These are phyloP conservation scores for Collariella sp. DNA, from an alignment of 495 filamentous ascomycete species.

Conservation along the genomic window DNA sequence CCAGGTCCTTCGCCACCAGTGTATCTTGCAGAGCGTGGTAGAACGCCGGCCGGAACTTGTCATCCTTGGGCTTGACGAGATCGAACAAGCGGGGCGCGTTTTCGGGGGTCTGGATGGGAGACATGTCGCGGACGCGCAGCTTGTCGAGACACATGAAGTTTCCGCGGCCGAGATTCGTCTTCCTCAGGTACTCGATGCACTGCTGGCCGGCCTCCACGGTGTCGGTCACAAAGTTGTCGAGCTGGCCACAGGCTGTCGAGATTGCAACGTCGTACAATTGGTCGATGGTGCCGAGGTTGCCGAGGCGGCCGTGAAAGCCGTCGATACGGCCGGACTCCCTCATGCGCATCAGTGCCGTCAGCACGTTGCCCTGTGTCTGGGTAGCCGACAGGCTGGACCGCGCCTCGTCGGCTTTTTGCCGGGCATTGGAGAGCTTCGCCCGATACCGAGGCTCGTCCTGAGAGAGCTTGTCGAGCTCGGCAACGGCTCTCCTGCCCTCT, in stretches of 20 bases:
- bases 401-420: constrained; percentile 93
- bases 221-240: constrained; percentile 94
- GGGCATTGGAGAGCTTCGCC: constrained; percentile 70
- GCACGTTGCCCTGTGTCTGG: constrained; percentile 86
- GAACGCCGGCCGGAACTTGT: constrained; percentile 84
- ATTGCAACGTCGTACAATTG: constrained; percentile 92
- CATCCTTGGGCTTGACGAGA: constrained; percentile 78
- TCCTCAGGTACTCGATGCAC: constrained; percentile 93
- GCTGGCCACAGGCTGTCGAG: constrained; percentile 82
- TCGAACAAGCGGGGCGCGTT: constrained; percentile 88
- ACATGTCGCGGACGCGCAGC: constrained; percentile 65
- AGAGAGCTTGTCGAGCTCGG: constrained; percentile 60
- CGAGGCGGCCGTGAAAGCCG: constrained; percentile 90
- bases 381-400: constrained; percentile 77
- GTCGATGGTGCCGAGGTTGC: constrained; percentile 93
- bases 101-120: constrained; percentile 77
- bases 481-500: constrained; percentile 59
- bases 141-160: constrained; percentile 95
- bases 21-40: constrained; percentile 91
- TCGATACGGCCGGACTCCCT: constrained; percentile 94
- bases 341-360: constrained; percentile 84
- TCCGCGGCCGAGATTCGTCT: constrained; percentile 94
- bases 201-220: constrained; percentile 91
- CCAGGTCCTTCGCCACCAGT: constrained; percentile 82
- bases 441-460: constrained; percentile 73